Conservation (phyloP, 116 monocot genomes). For the Papilionanthe hybrid region DNA sequence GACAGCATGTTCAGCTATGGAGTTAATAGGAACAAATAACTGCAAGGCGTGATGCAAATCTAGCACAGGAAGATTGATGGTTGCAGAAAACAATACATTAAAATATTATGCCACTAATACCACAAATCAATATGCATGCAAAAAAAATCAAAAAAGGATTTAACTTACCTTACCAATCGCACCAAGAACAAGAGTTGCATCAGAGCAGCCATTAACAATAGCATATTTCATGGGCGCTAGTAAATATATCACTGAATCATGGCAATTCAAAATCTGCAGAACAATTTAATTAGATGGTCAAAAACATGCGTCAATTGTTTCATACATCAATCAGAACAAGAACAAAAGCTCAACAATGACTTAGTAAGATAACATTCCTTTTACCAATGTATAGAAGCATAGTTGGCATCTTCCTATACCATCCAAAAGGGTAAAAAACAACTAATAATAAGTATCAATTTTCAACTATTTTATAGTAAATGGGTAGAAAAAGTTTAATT, state of each 20-base stretch:
- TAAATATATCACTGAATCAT: slow-evolving; percentile 90
- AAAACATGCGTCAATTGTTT: not conserved
- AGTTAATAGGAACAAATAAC: not conserved
- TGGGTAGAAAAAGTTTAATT: not conserved
- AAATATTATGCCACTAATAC: not conserved
- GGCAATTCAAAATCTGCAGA: slow-evolving; percentile 86
- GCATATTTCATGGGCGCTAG: slow-evolving; percentile 92
- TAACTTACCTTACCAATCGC: slow-evolving; percentile 86
- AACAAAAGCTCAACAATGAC: not conserved
- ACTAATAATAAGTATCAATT: not conserved
- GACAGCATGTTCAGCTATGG: not conserved
- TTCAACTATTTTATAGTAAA: not conserved
- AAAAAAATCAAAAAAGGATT: not conserved
- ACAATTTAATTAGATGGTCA: slow-evolving; percentile 1
- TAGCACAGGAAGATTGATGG: not conserved
- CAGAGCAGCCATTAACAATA: slow-evolving; percentile 89
- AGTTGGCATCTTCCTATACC: not conserved
- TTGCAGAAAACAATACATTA: not conserved
- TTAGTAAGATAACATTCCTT: not conserved
- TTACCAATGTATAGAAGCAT: not conserved
- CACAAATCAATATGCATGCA: not conserved
- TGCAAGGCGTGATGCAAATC: not conserved
- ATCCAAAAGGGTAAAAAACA: not conserved
- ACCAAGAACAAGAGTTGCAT: slow-evolving; percentile 89
- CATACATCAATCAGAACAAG: not conserved